phyloP scores from a whole-genome alignment of 768 basidiomycete species.

The Cystobasidium ongulense region DNA sequence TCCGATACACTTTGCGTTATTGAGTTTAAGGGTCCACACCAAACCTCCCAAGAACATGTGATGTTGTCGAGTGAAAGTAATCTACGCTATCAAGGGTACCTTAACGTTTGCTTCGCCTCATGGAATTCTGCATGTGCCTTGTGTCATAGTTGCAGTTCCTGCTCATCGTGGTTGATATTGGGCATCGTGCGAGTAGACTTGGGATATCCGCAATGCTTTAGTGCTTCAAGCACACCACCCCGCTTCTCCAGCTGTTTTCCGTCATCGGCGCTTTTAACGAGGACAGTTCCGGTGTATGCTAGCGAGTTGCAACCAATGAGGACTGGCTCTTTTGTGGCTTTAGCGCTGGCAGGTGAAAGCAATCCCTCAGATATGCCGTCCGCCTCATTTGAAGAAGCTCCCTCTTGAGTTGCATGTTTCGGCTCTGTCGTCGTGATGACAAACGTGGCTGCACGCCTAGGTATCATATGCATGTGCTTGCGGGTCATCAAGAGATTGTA shows the following conservation, averaged over 20 bases:
- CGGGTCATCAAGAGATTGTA: constrained; percentile 24
- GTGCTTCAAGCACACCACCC: constrained; percentile 6
- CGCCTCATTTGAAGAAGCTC: not conserved
- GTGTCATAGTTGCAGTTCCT: not conserved
- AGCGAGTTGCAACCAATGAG: constrained; percentile 25
- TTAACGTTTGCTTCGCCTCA: too few relatives aligned
- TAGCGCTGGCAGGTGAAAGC: not conserved
- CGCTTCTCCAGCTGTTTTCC: not conserved
- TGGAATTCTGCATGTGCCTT: too few relatives aligned
- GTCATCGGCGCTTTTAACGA: constrained; percentile 7
- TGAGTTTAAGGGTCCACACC: too few relatives aligned
- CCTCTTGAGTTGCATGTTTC: not conserved
- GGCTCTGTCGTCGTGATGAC: not conserved
- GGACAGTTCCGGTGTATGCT: constrained; percentile 24
- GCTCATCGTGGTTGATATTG: not conserved
- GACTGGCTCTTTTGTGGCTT: not conserved
- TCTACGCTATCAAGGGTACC: too few relatives aligned
- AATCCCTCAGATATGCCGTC: not conserved
- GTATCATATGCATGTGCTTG: constrained; percentile 25
- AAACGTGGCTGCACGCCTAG: constrained; percentile 4
- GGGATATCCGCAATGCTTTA: constrained; percentile 21
- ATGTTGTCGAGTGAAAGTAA: too few relatives aligned
- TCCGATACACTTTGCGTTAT: too few relatives aligned
- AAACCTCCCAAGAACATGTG: too few relatives aligned
- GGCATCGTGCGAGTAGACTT: not conserved